Base-by-base conservation (phyloP, 257 asterid genomes). In the Lycium ferocissimum region DNA sequence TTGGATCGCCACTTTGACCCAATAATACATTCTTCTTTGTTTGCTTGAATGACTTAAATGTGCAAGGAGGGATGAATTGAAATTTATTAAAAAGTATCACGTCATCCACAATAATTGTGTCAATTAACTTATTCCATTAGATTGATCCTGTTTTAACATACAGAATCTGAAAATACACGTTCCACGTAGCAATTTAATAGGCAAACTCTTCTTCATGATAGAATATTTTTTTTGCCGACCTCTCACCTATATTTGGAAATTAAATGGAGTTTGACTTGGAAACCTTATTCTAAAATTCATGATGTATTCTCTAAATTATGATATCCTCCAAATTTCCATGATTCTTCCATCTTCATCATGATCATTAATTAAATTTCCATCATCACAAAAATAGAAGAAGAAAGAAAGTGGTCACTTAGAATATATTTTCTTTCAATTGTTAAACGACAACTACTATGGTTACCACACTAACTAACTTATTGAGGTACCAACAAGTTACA, bases 31-130 rank as follows among this genome's bases (percentile, higher is more conserved):
- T 72, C 11, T 11, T 18, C 37, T 10, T 71, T 72, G 54, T 71
- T 17, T 71, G 57, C n/a, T 71, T 71, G 56, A 71, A 40, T 43
- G 56, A 18, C 9, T 71, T 18, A 1, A 67, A 33, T 33, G 37
- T 43, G 18, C 38, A 43, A 43, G n/a, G 3, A 18, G 3, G 37
- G 79, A 43, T 71, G 57, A 0, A 9, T 18, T 72, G 45, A 45
- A 0, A 9, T 20, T 72, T 20, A 38, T 20, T 73, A 0, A 20
- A 73, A 20, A 10, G 17, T 20, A 1, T 73, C 20, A 9, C 0
- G 15, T 45, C 80, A 73, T 20, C 37, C 37, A 73, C 26, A 73
- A 73, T 47, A 66, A 73, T 73, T 73, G 43, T 73, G 33, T 9
- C n/a, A 72, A 47, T 73, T 73, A 73, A 11, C 49, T 47, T 47